A percentile compares a stretch with the other conserved stretches of the same genome.
Conservation (phyloP, 148 eudicot species). For the Vaccinium corymbosum region DNA sequence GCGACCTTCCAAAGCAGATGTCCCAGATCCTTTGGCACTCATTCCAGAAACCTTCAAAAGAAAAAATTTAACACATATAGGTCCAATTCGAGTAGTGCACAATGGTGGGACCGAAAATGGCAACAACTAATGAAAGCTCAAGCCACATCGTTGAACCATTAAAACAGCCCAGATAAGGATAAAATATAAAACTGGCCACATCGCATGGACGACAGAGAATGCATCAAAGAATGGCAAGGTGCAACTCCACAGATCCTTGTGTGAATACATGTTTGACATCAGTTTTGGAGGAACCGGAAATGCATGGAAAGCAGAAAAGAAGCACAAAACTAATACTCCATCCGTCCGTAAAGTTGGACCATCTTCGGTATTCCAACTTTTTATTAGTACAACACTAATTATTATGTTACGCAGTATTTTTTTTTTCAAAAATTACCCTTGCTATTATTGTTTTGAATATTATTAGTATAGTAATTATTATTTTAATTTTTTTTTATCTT, state of each 20-base stretch:
- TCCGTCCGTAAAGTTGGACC: too few species aligned
- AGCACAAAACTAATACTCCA: not conserved
- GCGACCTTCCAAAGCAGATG: conserved; percentile 64
- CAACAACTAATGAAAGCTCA: not conserved
- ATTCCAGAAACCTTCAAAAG: conserved; percentile 44
- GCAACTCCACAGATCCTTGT: not conserved
- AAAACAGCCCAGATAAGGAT: not conserved
- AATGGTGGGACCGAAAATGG: not conserved
- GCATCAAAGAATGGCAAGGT: not conserved
- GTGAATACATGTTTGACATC: not conserved
- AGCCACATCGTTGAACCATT: not conserved
- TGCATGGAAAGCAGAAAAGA: not conserved
- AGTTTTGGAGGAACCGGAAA: not conserved
- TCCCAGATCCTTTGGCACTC: conserved; percentile 53
- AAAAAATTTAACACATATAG: not conserved
- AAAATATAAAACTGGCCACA: not conserved
- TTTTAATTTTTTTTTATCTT: too few species aligned
- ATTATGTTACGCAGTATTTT: too few species aligned
- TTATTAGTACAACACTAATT: too few species aligned
- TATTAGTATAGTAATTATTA: too few species aligned
- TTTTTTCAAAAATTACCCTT: too few species aligned
- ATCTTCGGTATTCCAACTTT: too few species aligned
- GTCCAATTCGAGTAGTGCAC: not conserved
- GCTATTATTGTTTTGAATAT: too few species aligned
- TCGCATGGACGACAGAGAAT: not conserved